A percentile compares a stretch with the other conserved stretches of the same genome.
These are phyloP conservation scores for Saccharomycopsis sp. DNA, from an alignment of 805 yeast genomes.

Conservation along the genomic window DNA sequence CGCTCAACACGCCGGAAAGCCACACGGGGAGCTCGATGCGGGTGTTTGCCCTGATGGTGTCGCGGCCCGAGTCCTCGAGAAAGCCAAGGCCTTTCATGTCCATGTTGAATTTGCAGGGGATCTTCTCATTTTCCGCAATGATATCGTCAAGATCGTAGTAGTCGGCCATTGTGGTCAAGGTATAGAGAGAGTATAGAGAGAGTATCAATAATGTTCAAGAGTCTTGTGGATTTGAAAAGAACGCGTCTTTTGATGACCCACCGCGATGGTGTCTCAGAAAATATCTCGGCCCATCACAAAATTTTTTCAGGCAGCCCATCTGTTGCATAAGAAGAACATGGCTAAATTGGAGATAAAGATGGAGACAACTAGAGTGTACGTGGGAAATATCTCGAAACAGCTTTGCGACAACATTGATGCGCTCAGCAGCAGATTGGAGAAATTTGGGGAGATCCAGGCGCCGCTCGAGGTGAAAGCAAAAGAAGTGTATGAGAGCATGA, in stretches of 20 bases:
- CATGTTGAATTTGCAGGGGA: slow-evolving; percentile 73
- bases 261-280: no score
- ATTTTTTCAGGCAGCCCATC: no score
- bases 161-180: slow-evolving; percentile 16
- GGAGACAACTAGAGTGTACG: no score
- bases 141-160: slow-evolving; percentile 77
- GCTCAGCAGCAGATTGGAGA: slow-evolving; percentile 46
- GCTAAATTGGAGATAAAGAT: no score
- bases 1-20: slow-evolving; percentile 75
- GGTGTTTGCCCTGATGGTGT: slow-evolving; percentile 46
- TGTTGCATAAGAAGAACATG: no score
- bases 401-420: slow-evolving; percentile 39
- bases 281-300: no score
- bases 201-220: no score
- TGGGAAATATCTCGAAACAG: slow-evolving; percentile 56
- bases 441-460: slow-evolving; percentile 47
- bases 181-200: no score
- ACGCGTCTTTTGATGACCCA: no score
- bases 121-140: slow-evolving; percentile 56
- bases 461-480: slow-evolving; percentile 47
- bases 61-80: slow-evolving; percentile 68
- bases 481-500: slow-evolving; percentile 35
- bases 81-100: slow-evolving; percentile 84
- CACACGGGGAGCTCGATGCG: slow-evolving; percentile 78
- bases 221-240: no score